Base-by-base conservation (phyloP, 257 asterid genomes). In the Primulina tabacum region DNA sequence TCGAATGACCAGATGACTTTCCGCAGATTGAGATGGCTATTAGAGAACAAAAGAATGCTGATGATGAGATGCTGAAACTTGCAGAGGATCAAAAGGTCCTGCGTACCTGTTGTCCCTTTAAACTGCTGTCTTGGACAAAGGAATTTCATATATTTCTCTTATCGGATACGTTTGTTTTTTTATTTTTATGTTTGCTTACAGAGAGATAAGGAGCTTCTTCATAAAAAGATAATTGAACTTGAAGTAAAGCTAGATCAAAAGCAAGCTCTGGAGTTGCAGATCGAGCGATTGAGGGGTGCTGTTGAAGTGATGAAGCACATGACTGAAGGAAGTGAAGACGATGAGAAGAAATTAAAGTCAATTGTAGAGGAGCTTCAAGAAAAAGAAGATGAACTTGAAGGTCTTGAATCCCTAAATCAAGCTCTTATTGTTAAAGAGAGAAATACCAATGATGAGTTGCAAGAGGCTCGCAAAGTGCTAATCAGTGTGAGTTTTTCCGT, bases 11-110 rank as follows among this genome's bases (percentile, higher is more conserved):
- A 12, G 34, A 24, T 67, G 78, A 53, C 65, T 76, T 59, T 70
- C 58, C 76, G 81, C 89, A 90, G 98, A 90, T 85, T 82, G 89
- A 80, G 73, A 82, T 72, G 81, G 97, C 97, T 43, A 75, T 86
- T 64, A 32, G 70, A 70, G 89, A 90, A 69, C 98, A 87, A 78
- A 71, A 74, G 68, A 84, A 82, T 75, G 88, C 90, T 58, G 88
- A 81, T 67, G 84, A 81, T 64, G 75, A 83, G 17, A 77, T 90
- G 83, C 59, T 84, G 78, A 82, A 77, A 65, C 82, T 92, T 75
- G 93, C 87, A 35, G 87, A 87, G 64, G 93, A 87, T 52, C 97
- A 89, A 16, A 84, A 89, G 89, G 97, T 87, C 40, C 30, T 67
- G 18, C 24, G 18, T 65, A 60, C 70, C 35, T 52, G 67, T 53